phyloP scores from a whole-genome alignment of 768 basidiomycete species.

The Termitomyces sp. region DNA sequence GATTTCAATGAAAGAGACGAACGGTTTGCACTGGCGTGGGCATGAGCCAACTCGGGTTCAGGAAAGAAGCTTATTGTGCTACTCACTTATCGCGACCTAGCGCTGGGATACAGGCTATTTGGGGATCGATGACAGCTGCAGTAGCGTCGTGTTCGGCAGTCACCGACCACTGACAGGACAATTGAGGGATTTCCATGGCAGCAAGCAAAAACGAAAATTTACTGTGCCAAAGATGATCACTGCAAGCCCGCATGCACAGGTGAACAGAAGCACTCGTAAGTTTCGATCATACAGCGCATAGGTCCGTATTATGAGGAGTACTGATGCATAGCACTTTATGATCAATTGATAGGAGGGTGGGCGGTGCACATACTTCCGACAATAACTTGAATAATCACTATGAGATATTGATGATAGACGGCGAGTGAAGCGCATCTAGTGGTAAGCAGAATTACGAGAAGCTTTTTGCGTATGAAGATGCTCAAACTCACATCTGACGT shows the following conservation, averaged over 20 bases:
- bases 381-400: constrained; percentile 31
- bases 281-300: too few species aligned
- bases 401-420: constrained; percentile 27
- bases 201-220: not conserved
- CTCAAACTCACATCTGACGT: not conserved
- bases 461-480: not conserved
- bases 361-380: constrained; percentile 30
- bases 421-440: constrained; percentile 23
- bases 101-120: not conserved
- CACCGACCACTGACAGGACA: not conserved
- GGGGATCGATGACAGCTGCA: not conserved
- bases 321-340: constrained; percentile 12
- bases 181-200: not conserved
- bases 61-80: not conserved
- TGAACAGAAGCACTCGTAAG: constrained; percentile 17
- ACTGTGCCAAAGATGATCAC: constrained; percentile 20
- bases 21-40: not conserved
- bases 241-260: constrained; percentile 22
- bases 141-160: not conserved
- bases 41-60: not conserved
- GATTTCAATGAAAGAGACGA: not conserved
- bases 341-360: constrained; percentile 13
- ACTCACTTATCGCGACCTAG: not conserved
- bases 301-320: too few species aligned
- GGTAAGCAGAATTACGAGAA: not conserved